Conservation (phyloP, 2,329 filamentous ascomycete species). For the Beauveria brongniartii region DNA sequence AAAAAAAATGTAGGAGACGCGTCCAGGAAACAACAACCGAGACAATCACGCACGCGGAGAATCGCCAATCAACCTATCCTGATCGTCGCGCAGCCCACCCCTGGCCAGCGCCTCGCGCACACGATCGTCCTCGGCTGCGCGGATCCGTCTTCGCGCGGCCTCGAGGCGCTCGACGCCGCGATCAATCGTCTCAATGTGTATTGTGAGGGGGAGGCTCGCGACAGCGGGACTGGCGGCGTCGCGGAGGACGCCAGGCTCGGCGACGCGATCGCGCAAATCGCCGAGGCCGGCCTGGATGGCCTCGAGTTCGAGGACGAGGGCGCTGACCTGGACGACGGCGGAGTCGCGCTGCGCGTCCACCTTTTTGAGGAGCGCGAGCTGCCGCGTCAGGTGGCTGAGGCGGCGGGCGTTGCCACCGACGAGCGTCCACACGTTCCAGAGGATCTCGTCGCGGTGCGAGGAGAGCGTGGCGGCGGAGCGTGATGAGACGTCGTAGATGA, state of each 20-base stretch:
- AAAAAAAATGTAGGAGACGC: background rate
- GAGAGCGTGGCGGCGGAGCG: constrained; percentile 53
- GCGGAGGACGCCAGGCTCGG: constrained; percentile 53
- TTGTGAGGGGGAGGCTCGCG: constrained; percentile 50
- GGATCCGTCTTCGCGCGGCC: constrained; percentile 49
- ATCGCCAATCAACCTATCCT: constrained; percentile 33
- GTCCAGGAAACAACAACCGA: no score
- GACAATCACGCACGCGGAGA: constrained; percentile 9
- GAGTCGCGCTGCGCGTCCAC: constrained; percentile 58
- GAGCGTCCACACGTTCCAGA: constrained; percentile 65
- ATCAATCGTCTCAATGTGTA: constrained; percentile 70
- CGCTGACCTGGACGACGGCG: constrained; percentile 60
- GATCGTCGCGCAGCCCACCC: constrained; percentile 32
- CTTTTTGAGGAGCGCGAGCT: constrained; percentile 55
- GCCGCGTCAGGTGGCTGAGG: constrained; percentile 52
- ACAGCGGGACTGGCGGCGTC: constrained; percentile 26
- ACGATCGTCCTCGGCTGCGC: constrained; percentile 50
- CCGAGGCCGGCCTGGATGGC: constrained; percentile 63
- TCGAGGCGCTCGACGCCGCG: constrained; percentile 65
- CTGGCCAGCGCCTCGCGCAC: constrained; percentile 43
- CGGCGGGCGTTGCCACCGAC: constrained; percentile 60
- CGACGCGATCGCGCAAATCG: constrained; percentile 63
- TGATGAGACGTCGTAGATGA: constrained; percentile 61
- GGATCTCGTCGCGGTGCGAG: constrained; percentile 54
- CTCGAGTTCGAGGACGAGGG: constrained; percentile 64